phyloP scores from a whole-genome alignment of 2,329 filamentous ascomycete species.

The Ophiostoma angusticollis region DNA sequence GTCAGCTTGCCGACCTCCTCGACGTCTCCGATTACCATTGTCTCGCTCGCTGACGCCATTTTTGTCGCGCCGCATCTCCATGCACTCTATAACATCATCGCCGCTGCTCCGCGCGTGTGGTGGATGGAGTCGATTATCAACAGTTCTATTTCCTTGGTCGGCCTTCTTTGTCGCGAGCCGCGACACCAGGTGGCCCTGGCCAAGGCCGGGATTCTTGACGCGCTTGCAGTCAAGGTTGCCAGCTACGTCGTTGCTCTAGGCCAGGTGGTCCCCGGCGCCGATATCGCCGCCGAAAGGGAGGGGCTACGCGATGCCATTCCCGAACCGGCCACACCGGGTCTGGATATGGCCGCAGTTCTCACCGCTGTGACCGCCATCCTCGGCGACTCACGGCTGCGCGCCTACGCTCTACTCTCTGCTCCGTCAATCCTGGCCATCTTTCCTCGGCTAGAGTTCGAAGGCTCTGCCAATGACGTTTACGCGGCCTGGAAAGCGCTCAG shows the following conservation, averaged over 20 bases:
- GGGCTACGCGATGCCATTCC: slow-evolving; percentile 47
- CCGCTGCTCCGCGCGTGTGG: slow-evolving; percentile 32
- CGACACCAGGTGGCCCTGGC: slow-evolving; percentile 59
- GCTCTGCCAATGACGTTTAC: slow-evolving; percentile 31
- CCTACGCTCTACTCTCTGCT: slow-evolving; percentile 56
- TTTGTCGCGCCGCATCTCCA: slow-evolving; percentile 51
- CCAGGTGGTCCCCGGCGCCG: slow-evolving; percentile 54
- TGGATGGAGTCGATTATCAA: slow-evolving; percentile 44
- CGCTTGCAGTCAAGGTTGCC: slow-evolving; percentile 60
- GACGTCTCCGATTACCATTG: slow-evolving; percentile 27
- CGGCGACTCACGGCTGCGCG: slow-evolving; percentile 64
- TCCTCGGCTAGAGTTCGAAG: slow-evolving; percentile 42
- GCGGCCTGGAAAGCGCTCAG: slow-evolving; percentile 41
- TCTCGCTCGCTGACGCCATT: slow-evolving; percentile 47
- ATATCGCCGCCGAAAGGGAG: slow-evolving; percentile 39
- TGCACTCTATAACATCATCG: slow-evolving; percentile 53
- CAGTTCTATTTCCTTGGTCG: slow-evolving; percentile 36
- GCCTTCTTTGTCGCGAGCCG: slow-evolving; percentile 52
- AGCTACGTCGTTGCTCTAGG: slow-evolving; percentile 56
- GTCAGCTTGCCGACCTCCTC: slow-evolving; percentile 29
- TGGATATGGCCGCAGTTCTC: slow-evolving; percentile 56
- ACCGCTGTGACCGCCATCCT: slow-evolving; percentile 68
- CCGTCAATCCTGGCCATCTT: slow-evolving; percentile 59
- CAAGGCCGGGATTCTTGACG: slow-evolving; percentile 62
- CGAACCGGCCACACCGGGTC: slow-evolving; percentile 42